phyloP scores from a whole-genome alignment of 2,329 filamentous ascomycete species.

The Aspergillus ochraceus region DNA sequence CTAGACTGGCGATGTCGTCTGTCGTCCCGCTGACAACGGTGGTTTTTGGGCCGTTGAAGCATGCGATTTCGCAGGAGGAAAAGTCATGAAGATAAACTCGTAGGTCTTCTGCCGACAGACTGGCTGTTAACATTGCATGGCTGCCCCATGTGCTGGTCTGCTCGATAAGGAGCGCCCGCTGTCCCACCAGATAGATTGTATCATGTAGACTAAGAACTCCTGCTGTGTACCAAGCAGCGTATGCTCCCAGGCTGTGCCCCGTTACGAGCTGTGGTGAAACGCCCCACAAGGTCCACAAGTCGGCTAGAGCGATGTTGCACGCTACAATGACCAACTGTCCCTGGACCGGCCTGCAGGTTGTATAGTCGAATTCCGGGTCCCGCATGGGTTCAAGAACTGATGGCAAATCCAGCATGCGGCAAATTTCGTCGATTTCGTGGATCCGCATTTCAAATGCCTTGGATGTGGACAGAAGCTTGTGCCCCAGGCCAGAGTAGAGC shows the following conservation, averaged over 20 bases:
- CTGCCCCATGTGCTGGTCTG: conserved; percentile 65
- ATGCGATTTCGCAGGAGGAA: background rate
- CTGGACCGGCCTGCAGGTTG: conserved; percentile 9
- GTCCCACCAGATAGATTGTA: conserved; percentile 65
- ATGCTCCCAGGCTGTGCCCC: conserved; percentile 43
- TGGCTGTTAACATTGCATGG: conserved; percentile 61
- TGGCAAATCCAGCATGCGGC: background rate
- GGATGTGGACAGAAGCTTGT: conserved; percentile 27
- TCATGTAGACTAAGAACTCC: conserved; percentile 36
- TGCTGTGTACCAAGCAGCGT: conserved; percentile 34
- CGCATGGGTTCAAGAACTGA: background rate
- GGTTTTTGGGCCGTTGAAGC: background rate
- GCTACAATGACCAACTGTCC: conserved; percentile 40
- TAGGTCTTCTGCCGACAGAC: conserved; percentile 43
- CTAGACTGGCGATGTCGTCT: background rate
- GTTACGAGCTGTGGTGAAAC: conserved; percentile 55
- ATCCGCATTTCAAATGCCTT: conserved; percentile 22
- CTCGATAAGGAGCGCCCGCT: conserved; percentile 65
- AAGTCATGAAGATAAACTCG: conserved; percentile 42
- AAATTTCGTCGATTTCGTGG: conserved; percentile 21
- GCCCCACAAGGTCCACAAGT: conserved; percentile 30
- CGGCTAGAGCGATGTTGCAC: conserved; percentile 42
- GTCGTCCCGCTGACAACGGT: background rate
- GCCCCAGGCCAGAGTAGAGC: conserved; percentile 27
- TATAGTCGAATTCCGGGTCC: background rate